phyloP scores from a whole-genome alignment of 495 filamentous ascomycete genomes.

The Baudoinia panamericana region DNA sequence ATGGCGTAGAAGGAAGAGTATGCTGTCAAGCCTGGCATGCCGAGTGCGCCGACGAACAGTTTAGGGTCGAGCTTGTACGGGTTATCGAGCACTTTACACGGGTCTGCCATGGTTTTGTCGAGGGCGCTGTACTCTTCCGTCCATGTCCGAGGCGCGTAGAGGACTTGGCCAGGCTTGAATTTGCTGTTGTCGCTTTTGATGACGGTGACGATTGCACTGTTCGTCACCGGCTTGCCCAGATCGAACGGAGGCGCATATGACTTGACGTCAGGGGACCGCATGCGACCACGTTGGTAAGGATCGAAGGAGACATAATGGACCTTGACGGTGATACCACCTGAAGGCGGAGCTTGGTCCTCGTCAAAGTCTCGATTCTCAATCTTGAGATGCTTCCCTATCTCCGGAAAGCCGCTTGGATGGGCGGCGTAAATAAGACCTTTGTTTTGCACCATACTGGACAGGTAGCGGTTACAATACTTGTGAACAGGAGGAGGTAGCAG shows the following conservation, averaged over 20 bases:
- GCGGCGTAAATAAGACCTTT: conserved; percentile 70
- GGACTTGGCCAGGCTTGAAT: conserved; percentile 27
- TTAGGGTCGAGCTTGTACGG: conserved; percentile 49
- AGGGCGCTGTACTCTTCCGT: conserved; percentile 30
- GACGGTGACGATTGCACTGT: conserved; percentile 26
- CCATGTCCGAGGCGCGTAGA: conserved; percentile 5
- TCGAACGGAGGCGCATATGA: conserved; percentile 30
- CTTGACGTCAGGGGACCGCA: conserved; percentile 28
- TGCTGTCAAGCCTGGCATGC: conserved; percentile 80
- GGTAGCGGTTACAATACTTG: too few species aligned
- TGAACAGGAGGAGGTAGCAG: too few species aligned
- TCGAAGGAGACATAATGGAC: conserved; percentile 74
- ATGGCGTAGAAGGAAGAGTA: conserved; percentile 73
- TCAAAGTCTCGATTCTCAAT: conserved; percentile 58
- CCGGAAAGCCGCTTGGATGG: conserved; percentile 54
- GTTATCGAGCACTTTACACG: conserved; percentile 32
- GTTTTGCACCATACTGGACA: conserved; percentile 55
- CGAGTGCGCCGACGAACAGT: conserved; percentile 57
- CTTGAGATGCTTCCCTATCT: conserved; percentile 58
- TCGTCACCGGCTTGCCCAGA: conserved; percentile 32
- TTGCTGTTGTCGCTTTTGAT: conserved; percentile 26
- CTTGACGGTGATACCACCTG: conserved; percentile 57
- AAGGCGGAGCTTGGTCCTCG: conserved; percentile 45
- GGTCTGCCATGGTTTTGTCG: conserved; percentile 10
- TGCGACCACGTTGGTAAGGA: conserved; percentile 71